phyloP scores from a whole-genome alignment of 352 stramenopile species.

The Globisporangium rhizosaccharum region DNA sequence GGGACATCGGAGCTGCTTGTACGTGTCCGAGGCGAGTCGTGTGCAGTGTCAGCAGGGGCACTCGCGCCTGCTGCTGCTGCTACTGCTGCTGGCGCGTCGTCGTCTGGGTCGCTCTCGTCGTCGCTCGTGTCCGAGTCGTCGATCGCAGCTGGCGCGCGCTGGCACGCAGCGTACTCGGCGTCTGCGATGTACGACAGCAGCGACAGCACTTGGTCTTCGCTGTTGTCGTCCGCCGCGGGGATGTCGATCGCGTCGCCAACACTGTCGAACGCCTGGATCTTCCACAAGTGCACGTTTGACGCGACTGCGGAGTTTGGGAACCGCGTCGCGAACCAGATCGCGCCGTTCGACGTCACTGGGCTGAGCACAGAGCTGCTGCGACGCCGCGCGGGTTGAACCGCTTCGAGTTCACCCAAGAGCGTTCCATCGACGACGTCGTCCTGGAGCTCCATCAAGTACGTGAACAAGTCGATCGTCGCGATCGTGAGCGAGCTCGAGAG shows the following conservation, averaged over 20 bases:
- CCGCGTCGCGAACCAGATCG: conserved; percentile 75
- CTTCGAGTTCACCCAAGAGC: conserved; percentile 30
- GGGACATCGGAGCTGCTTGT: too few species aligned
- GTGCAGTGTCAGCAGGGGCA: neutral
- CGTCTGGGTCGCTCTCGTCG: conserved; percentile 32
- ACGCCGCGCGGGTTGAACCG: neutral
- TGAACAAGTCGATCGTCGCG: conserved; percentile 80
- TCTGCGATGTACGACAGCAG: conserved; percentile 82
- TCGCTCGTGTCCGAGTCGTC: conserved; percentile 33
- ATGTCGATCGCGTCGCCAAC: conserved; percentile 49
- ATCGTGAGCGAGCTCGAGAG: conserved; percentile 77
- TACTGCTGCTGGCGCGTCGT: neutral
- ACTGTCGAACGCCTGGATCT: conserved; percentile 62
- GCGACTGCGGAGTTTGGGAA: conserved; percentile 77
- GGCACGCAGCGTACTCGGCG: conserved; percentile 71
- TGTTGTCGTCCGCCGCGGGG: conserved; percentile 48
- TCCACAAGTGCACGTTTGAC: conserved; percentile 76
- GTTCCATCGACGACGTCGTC: conserved; percentile 53
- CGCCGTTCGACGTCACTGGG: conserved; percentile 27
- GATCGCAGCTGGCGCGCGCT: conserved; percentile 40
- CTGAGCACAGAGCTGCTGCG: conserved; percentile 14
- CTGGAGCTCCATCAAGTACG: conserved; percentile 61
- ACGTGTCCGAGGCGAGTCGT: too few species aligned
- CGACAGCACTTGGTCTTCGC: conserved; percentile 72
- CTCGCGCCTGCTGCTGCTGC: neutral